Conservation (phyloP, 208 protist species). For the Leptomonas pyrrhocoris region DNA sequence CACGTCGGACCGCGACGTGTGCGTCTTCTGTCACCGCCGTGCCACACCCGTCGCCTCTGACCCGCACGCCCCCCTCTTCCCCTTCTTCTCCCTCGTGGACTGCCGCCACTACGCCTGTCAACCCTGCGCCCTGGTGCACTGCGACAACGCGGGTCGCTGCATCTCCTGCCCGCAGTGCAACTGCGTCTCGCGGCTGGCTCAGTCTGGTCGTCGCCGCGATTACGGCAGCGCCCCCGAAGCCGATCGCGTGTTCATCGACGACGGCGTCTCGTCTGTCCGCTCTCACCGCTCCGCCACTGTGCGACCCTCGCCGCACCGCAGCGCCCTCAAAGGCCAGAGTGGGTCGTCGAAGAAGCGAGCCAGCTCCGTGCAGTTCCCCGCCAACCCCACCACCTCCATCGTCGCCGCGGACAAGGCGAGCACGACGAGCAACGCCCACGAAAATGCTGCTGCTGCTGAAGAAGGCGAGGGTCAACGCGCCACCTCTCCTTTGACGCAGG, state of each 20-base stretch:
- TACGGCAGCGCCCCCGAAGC: constrained; percentile 23
- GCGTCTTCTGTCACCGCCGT: constrained; percentile 66
- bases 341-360: constrained; percentile 46
- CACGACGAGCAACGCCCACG: background rate
- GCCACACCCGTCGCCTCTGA: constrained; percentile 51
- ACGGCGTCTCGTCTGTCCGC: constrained; percentile 70
- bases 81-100: constrained; percentile 89
- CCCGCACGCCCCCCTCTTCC: constrained; percentile 82
- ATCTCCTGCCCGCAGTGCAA: constrained; percentile 79
- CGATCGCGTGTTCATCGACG: constrained; percentile 63
- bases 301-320: constrained; percentile 33
- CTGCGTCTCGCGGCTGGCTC: constrained; percentile 78
- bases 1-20: constrained; percentile 44
- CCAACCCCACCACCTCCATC: constrained; percentile 31
- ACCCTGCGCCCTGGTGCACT: constrained; percentile 87
- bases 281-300: constrained; percentile 41
- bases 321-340: constrained; percentile 49
- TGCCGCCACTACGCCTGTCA: constrained; percentile 91
- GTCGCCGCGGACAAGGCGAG: constrained; percentile 10
- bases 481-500: constrained; percentile 61
- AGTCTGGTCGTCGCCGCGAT: constrained; percentile 65
- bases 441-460: background rate
- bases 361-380: constrained; percentile 67
- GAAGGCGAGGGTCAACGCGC: constrained; percentile 8
- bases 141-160: constrained; percentile 70